Evolutionary conservation across 345 rosid species (phyloP).

Genomic region (Arabis alpina): DNA sequence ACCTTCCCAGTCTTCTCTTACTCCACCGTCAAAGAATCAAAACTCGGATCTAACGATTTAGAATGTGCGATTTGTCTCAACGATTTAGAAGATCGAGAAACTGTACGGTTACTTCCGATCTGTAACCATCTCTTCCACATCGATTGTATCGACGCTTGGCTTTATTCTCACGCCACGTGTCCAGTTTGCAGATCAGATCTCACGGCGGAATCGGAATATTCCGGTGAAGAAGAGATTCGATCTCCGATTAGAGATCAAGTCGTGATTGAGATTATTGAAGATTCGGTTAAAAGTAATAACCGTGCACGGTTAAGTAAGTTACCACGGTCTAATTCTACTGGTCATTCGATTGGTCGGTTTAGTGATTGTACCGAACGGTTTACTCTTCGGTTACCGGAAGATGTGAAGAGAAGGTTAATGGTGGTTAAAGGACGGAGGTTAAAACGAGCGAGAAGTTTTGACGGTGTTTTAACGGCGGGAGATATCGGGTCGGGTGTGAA

Average conservation of each 20-base stretch:
- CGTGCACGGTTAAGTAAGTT: conserved; percentile 40
- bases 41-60: conserved; percentile 49
- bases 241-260: conserved; percentile 33
- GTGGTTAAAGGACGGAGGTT: conserved; percentile 40
- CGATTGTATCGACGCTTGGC: conserved; percentile 60
- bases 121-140: conserved; percentile 66
- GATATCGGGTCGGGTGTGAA: conserved; percentile 32
- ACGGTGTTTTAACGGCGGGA: conserved; percentile 37
- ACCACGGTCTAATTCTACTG: conserved; percentile 61
- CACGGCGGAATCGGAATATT: conserved; percentile 35
- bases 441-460: conserved; percentile 53
- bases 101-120: conserved; percentile 50
- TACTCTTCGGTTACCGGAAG: conserved; percentile 61
- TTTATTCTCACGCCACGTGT: conserved; percentile 55
- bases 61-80: conserved; percentile 63
- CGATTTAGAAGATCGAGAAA: conserved; percentile 53
- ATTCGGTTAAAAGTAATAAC: conserved; percentile 9
- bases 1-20: conserved; percentile 64
- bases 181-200: conserved; percentile 67
- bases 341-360: conserved; percentile 52
- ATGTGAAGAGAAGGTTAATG: conserved; percentile 42
- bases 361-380: conserved; percentile 46
- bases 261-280: conserved; percentile 39
- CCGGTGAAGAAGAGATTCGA: not conserved
- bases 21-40: conserved; percentile 57